Evolutionary conservation across 768 basidiomycete genomes (phyloP).

Genomic region (Leucosporidium yakuticum): DNA sequence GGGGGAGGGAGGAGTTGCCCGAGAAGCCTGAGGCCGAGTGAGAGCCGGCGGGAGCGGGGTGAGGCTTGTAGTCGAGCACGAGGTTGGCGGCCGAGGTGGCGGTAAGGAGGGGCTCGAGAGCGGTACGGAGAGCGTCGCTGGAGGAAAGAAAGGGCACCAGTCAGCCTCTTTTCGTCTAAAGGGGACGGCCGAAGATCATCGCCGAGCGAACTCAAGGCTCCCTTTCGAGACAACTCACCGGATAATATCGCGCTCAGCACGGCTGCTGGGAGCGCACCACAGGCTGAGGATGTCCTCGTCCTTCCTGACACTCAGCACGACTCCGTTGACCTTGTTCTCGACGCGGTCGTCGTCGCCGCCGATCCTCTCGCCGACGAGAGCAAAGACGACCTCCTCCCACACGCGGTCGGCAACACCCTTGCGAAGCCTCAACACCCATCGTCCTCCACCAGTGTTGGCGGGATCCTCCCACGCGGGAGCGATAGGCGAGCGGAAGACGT

Average conservation of each 20-base stretch:
- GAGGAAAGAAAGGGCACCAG: background rate
- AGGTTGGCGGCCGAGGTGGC: constrained; percentile 16
- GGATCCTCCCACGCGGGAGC: constrained; percentile 96
- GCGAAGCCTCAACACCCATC: constrained; percentile 88
- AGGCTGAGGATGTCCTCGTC: constrained; percentile 89
- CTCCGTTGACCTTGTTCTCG: constrained; percentile 73
- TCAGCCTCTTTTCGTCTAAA: background rate
- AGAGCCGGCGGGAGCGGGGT: constrained; percentile 9
- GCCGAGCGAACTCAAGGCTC: background rate
- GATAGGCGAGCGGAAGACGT: constrained; percentile 79
- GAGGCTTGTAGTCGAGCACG: constrained; percentile 36
- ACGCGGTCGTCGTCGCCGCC: constrained; percentile 19
- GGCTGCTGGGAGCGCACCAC: constrained; percentile 81
- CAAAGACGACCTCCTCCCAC: constrained; percentile 67
- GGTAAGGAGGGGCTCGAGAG: constrained; percentile 25
- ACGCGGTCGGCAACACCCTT: constrained; percentile 85
- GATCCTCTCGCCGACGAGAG: constrained; percentile 29
- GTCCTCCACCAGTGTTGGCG: constrained; percentile 76
- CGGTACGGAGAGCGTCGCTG: constrained; percentile 26
- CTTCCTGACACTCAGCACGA: constrained; percentile 86
- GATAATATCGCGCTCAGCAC: constrained; percentile 68
- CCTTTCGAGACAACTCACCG: constrained; percentile 52
- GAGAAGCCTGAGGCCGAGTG: background rate
- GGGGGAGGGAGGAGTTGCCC: background rate
- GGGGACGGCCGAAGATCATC: background rate